Evolutionary conservation across 371 early-diverging fungal species (phyloP), one percentile per base, ranked within the genome.

Genomic region (Mucor piriformis): DNA sequence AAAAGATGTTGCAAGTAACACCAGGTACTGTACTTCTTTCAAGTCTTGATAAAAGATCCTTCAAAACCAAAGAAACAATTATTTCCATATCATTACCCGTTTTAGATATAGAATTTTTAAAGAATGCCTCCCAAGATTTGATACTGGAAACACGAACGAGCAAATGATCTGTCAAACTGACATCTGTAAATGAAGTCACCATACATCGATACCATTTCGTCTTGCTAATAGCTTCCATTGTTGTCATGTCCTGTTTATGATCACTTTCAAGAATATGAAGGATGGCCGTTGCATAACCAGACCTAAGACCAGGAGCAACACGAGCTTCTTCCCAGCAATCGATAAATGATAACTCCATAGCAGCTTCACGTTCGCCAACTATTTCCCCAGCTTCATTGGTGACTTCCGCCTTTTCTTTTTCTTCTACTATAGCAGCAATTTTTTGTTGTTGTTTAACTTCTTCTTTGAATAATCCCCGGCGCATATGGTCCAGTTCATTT

Each of bases 11-110:
- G 35, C 80, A 78, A 13, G 80, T 81, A 16, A 70, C 74, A 10
- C 83, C 84, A 6, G 86, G 86, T 2, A 85, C 78, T 1, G 80
- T 83, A 20, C 83, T 82, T 27, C 72, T 73, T 42, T 80, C 68
- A 21, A 85, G 51, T 29, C 82, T 69, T 50, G 64, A 47, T n/a
- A 70, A 55, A 0, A 85, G 54, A 51, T 85, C 86, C 0, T 69
- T 57, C 21, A 81, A 49, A 7, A 85, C 32, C 0, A 59, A 38
- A 15, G 67, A 61, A 6, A 70, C 64, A n/a, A 59, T 59, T 0
- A 46, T 24, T 35, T 78, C 79, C 33, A 69, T 34, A 15, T 66
- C 68, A 0, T 53, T 57, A 13, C 70, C 62, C 0, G 66, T 55
- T 0, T 54, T 59, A 8, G 47, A 50, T 5, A 78, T 42, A 15